Percentiles rank a stretch among this genome's conserved stretches.
phyloP scores from a whole-genome alignment of 2,329 filamentous ascomycete genomes.

The Aspergillus sp. region DNA sequence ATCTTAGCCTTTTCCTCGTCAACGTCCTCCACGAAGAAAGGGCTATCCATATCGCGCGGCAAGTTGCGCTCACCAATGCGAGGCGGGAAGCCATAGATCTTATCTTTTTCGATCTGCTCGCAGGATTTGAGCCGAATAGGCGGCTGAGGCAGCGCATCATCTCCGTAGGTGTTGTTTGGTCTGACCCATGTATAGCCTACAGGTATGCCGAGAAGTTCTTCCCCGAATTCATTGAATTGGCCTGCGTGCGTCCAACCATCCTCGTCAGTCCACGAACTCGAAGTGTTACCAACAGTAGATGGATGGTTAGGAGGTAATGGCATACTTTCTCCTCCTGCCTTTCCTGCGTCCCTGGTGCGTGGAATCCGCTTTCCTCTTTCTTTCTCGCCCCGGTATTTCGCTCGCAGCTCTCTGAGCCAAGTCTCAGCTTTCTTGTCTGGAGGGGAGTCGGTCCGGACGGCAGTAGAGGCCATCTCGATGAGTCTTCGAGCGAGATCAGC shows the following conservation, averaged over 20 bases:
- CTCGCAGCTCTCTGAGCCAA: constrained; percentile 14
- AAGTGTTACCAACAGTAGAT: constrained; percentile 15
- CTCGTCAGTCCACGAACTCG: constrained; percentile 24
- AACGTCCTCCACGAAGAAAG: constrained; percentile 25
- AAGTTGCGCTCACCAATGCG: constrained; percentile 29
- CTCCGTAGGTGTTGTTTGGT: constrained; percentile 26
- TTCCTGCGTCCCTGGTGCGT: not conserved
- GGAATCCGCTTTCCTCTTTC: not conserved
- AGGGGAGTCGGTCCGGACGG: constrained; percentile 13
- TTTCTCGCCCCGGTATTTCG: constrained; percentile 11
- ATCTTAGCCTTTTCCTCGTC: constrained; percentile 19
- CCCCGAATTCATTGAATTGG: constrained; percentile 25
- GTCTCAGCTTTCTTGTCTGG: constrained; percentile 10
- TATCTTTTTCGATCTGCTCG: constrained; percentile 27
- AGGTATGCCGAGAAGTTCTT: constrained; percentile 26
- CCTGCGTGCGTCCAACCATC: constrained; percentile 32
- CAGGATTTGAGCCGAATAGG: constrained; percentile 25
- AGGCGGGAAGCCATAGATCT: constrained; percentile 31
- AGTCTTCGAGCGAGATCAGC: constrained; percentile 10
- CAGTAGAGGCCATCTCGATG: constrained; percentile 15
- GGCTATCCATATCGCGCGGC: constrained; percentile 15
- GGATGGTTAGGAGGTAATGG: constrained; percentile 10
- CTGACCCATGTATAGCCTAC: constrained; percentile 22
- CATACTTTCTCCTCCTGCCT: constrained; percentile 12
- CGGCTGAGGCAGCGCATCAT: constrained; percentile 23